Percentiles rank a stretch among this genome's conserved stretches.
phyloP scores from a whole-genome alignment of 1,284 basidiomycete species.

The Gymnopus androsaceus region DNA sequence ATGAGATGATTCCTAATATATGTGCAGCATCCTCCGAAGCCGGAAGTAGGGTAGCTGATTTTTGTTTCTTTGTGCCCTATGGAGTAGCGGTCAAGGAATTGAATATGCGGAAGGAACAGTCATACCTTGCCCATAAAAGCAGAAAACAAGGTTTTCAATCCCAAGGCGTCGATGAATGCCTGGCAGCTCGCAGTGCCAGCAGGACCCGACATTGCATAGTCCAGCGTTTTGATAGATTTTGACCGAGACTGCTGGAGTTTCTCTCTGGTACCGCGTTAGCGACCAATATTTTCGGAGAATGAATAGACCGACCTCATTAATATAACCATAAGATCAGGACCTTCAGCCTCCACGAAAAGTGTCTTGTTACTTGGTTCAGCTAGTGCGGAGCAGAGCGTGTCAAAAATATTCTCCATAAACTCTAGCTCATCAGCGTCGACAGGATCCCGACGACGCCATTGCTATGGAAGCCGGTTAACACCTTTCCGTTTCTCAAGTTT shows the following conservation, averaged over 20 bases:
- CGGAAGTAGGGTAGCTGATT: constrained; percentile 47
- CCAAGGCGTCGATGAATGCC: constrained; percentile 85
- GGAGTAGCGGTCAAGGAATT: constrained; percentile 4
- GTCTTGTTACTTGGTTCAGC: constrained; percentile 76
- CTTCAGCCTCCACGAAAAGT: constrained; percentile 88
- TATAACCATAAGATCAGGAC: constrained; percentile 94
- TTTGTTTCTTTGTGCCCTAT: constrained; percentile 63
- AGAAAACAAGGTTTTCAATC: constrained; percentile 87
- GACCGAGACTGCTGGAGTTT: constrained; percentile 81
- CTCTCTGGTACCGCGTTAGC: constrained; percentile 52
- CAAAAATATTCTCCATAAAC: constrained; percentile 97
- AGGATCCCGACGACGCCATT: constrained; percentile 85
- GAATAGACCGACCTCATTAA: constrained; percentile 80
- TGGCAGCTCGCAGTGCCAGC: constrained; percentile 79
- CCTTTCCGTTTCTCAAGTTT: neutral
- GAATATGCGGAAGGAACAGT: constrained; percentile 3
- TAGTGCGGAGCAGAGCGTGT: constrained; percentile 83
- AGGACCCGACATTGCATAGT: constrained; percentile 86
- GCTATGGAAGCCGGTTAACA: constrained; percentile 45
- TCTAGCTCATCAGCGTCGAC: constrained; percentile 88
- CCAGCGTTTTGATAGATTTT: constrained; percentile 86
- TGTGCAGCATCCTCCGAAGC: constrained; percentile 86
- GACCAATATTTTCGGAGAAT: constrained; percentile 6
- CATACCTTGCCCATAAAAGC: constrained; percentile 91
- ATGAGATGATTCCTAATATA: constrained; percentile 85